Evolutionary conservation across 1,139 yeast species (phyloP).

Genomic region (Zygotorulaspora mrakii): DNA sequence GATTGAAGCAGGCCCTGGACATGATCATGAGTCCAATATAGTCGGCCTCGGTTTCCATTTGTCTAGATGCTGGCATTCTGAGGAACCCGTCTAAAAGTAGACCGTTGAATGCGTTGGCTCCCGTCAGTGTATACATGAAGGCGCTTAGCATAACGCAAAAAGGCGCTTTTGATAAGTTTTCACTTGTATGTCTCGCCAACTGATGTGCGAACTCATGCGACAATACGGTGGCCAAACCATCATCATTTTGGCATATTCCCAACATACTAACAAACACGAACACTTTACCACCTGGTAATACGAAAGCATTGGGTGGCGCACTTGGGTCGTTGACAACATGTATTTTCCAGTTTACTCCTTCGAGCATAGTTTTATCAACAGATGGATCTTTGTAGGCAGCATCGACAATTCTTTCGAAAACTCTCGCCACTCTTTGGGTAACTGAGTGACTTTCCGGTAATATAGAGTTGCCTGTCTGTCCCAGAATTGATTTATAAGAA

Average conservation of each 20-base stretch:
- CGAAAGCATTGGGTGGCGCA: conserved; percentile 90
- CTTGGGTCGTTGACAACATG: conserved; percentile 71
- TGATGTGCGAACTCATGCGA: conserved; percentile 94
- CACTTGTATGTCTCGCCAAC: conserved; percentile 87
- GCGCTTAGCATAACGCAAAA: conserved; percentile 50
- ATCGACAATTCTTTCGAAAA: conserved; percentile 63
- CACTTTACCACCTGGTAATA: conserved; percentile 92
- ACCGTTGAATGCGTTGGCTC: conserved; percentile 50
- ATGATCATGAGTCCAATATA: conserved; percentile 87
- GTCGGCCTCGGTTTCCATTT: conserved; percentile 95
- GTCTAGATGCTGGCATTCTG: conserved; percentile 81
- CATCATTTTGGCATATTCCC: conserved; percentile 74
- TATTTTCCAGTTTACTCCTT: conserved; percentile 62
- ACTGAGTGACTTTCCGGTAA: conserved; percentile 54
- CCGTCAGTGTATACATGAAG: conserved; percentile 49
- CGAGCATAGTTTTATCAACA: conserved; percentile 32
- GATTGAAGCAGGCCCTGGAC: conserved; percentile 84
- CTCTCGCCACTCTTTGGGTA: conserved; percentile 50
- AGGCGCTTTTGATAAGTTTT: conserved; percentile 67
- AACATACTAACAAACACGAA: conserved; percentile 80
- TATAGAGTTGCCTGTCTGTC: conserved; percentile 45
- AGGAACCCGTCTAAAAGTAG: conserved; percentile 57
- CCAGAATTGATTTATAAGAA: conserved; percentile 59
- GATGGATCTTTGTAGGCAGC: conserved; percentile 48
- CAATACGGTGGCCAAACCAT: conserved; percentile 89